Conservation (phyloP, 148 eudicot genomes). For the Cornus kousa region DNA sequence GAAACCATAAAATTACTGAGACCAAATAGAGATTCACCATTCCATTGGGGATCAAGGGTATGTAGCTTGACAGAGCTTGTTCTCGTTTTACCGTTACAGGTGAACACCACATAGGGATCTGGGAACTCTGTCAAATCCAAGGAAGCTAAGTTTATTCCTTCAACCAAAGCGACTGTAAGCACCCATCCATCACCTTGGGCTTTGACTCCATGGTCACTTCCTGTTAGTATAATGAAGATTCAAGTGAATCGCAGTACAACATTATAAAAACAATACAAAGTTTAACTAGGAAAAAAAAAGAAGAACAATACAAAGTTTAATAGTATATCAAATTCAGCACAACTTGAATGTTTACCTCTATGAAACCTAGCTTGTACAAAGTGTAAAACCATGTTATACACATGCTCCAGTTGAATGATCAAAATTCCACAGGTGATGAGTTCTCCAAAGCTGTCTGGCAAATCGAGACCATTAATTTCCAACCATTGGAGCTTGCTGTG, state of each 20-base stretch:
- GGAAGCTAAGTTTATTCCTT: constrained; percentile 60
- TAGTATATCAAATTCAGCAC: background rate
- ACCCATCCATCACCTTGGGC: constrained; percentile 96
- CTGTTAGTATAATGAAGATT: constrained; percentile 30
- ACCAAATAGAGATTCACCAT: constrained; percentile 43
- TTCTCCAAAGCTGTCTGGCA: constrained; percentile 91
- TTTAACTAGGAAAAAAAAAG: too few relatives aligned
- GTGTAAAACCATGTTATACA: constrained; percentile 64
- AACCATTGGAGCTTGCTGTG: constrained; percentile 58
- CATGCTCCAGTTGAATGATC: constrained; percentile 54
- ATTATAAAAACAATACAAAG: background rate
- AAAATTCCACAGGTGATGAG: constrained; percentile 57
- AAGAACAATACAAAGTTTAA: background rate
- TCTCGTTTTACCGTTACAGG: constrained; percentile 85
- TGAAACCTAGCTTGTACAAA: constrained; percentile 72
- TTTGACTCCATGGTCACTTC: constrained; percentile 82
- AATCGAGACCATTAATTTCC: constrained; percentile 68
- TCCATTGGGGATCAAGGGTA: constrained; percentile 84
- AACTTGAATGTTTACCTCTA: constrained; percentile 46
- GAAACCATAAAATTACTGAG: background rate
- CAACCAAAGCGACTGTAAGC: constrained; percentile 76
- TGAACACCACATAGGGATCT: constrained; percentile 84
- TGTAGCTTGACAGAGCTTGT: constrained; percentile 94
- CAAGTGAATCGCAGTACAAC: background rate
- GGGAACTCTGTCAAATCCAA: constrained; percentile 45